Conservation (phyloP, 179 eudicot species). For the Heliamphora pulchella region DNA sequence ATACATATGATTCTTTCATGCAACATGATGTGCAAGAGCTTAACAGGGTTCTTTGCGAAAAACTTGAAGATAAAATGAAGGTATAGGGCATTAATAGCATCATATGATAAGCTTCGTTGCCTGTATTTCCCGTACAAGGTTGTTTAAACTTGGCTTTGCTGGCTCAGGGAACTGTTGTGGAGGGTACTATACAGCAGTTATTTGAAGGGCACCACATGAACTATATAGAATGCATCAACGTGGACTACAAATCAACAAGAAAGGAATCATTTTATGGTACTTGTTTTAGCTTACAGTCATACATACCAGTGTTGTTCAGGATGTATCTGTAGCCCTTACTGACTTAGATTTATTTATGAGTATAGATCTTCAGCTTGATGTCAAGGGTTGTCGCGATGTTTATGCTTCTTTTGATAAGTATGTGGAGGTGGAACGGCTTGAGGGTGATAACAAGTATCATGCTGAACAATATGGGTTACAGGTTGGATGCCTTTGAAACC, state of each 20-base stretch:
- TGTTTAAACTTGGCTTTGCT: slow-evolving; percentile 4
- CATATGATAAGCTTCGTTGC: not conserved
- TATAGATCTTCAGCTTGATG: slow-evolving; percentile 91
- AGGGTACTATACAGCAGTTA: slow-evolving; percentile 80
- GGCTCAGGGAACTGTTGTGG: slow-evolving; percentile 85
- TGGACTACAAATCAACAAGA: slow-evolving; percentile 78
- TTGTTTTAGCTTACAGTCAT: slow-evolving; percentile 1
- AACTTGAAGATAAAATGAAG: slow-evolving; percentile 92
- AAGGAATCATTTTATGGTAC: slow-evolving; percentile 88
- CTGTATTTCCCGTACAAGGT: not conserved
- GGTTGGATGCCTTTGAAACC: slow-evolving; percentile 48
- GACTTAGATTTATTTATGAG: slow-evolving; percentile 13
- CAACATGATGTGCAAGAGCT: slow-evolving; percentile 91
- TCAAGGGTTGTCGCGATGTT: slow-evolving; percentile 79
- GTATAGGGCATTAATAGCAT: slow-evolving; percentile 20
- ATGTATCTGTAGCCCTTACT: slow-evolving; percentile 4
- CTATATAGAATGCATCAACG: slow-evolving; percentile 86
- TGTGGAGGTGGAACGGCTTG: slow-evolving; percentile 82
- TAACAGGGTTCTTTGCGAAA: slow-evolving; percentile 73
- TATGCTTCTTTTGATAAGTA: slow-evolving; percentile 94
- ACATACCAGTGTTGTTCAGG: not conserved
- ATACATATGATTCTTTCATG: slow-evolving; percentile 86
- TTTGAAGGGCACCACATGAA: slow-evolving; percentile 96
- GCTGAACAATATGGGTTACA: slow-evolving; percentile 75
- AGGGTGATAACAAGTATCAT: slow-evolving; percentile 86